A percentile compares a stretch with the other conserved stretches of the same genome.
phyloP scores from a whole-genome alignment of 345 rosid genomes.

The Gossypium australe region DNA sequence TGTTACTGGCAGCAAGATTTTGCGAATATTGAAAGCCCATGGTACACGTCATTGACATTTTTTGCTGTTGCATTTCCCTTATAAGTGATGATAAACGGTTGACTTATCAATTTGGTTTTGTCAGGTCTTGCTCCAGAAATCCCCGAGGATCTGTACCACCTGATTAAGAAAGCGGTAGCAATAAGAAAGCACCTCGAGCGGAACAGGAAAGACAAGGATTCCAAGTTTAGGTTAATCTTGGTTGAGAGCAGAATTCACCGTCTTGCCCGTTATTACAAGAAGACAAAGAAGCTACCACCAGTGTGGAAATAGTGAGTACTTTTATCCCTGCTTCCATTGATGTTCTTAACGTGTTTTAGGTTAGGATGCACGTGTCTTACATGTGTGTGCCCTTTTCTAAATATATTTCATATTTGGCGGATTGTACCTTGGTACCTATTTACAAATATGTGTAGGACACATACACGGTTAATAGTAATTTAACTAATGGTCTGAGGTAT shows the following conservation, averaged over 20 bases:
- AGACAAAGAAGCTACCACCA: constrained; percentile 92
- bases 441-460: neutral
- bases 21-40: constrained; percentile 56
- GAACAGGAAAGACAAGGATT: constrained; percentile 93
- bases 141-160: constrained; percentile 83
- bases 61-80: neutral
- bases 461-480: neutral
- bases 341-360: neutral
- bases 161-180: constrained; percentile 91
- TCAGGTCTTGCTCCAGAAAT: constrained; percentile 87
- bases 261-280: constrained; percentile 94
- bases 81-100: neutral
- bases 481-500: neutral
- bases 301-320: constrained; percentile 84
- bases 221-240: constrained; percentile 83
- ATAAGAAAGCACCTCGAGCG: constrained; percentile 94
- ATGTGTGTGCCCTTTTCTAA: neutral
- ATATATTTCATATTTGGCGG: neutral
- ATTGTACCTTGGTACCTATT: neutral
- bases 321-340: constrained; percentile 14
- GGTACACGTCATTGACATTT: constrained; percentile 19
- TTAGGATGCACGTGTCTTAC: neutral
- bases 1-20: constrained; percentile 64
- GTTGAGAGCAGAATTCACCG: constrained; percentile 95
- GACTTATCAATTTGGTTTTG: neutral